Base-by-base conservation (phyloP, 2,329 filamentous ascomycete genomes). In the Aspergillus fumigatiaffinis region DNA sequence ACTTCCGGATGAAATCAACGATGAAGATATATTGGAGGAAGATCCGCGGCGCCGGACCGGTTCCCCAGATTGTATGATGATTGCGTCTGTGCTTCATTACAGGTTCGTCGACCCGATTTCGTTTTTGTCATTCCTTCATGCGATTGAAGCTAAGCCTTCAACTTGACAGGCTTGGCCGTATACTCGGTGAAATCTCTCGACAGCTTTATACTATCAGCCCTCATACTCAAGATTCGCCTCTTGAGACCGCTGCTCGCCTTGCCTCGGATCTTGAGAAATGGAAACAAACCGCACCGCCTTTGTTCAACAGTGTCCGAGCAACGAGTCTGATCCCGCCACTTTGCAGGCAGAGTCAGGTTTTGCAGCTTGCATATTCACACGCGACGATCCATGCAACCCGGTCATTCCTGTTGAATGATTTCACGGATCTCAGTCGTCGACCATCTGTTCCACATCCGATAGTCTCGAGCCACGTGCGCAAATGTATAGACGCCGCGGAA, bases 1-100 rank as follows among this genome's bases (percentile, higher is more conserved):
- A 2, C 76, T 84, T n/a, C 85, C 85, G 4, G 68, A 73, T 25
- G 74, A 76, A 53, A 76, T 85, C 47, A 83, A 84, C 54, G 84
- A 87, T 57, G 80, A 84, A 41, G 79, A 85, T 29, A 79, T 87
- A 71, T 76, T 80, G 0, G 63, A 76, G 8, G 65, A 76, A 32
- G 72, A 81, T 25, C 66, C 75, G 7, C 59, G 63, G 1, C 57
- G 71, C 3, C 67, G 73, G 23, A 68, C 67, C 49, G 70, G 75
- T 3, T 66, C 71, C 8, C 64, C 70, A 3, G 71, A 75, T 52
- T 69, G 69, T 52, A 73, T 75, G 72, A 75, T 75, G 73, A 73
- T 70, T 48, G 73, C 73, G 12, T 74, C 73, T 32, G 65, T 74
- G 23, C 65, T 75, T 23, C 73, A 75, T 61, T 74, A 71, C 47